Conservation (phyloP, 371 early-diverging fungal genomes). For the Coelomomyces lativittatus region DNA sequence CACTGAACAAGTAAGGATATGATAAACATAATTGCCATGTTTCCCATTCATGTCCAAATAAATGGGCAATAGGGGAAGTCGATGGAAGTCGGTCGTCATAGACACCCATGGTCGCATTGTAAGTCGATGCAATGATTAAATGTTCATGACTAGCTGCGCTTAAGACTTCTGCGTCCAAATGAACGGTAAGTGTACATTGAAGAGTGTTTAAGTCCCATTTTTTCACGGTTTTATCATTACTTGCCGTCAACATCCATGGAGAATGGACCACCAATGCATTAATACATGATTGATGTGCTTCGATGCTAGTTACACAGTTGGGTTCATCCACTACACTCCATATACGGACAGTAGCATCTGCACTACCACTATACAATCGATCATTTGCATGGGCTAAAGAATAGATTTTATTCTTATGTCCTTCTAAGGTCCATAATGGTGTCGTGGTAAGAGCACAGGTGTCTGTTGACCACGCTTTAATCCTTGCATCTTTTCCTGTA, state of each 20-base stretch:
- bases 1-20: slow-evolving; percentile 36
- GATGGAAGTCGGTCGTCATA: slow-evolving; percentile 8
- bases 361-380: slow-evolving; percentile 2
- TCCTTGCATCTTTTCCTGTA: slow-evolving; percentile 35
- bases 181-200: slow-evolving; percentile 16
- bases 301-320: slow-evolving; percentile 25
- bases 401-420: slow-evolving; percentile 41
- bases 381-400: slow-evolving; percentile 13
- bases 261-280: slow-evolving; percentile 14
- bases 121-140: slow-evolving; percentile 40
- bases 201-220: slow-evolving; percentile 41
- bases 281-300: slow-evolving; percentile 41
- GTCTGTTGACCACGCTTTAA: slow-evolving; percentile 28
- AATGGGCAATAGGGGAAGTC: slow-evolving; percentile 9
- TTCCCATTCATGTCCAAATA: slow-evolving; percentile 50
- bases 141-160: slow-evolving; percentile 20
- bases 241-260: slow-evolving; percentile 20
- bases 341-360: slow-evolving; percentile 6
- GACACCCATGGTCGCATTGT: slow-evolving; percentile 41
- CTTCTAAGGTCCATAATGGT: slow-evolving; percentile 11
- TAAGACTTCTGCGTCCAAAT: slow-evolving; percentile 28
- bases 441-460: slow-evolving; percentile 4
- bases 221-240: slow-evolving; percentile 33
- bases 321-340: slow-evolving; percentile 24
- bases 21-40: slow-evolving; percentile 45